Base-by-base conservation (phyloP, 2,329 filamentous ascomycete genomes). In the Rutstroemia sp. region DNA sequence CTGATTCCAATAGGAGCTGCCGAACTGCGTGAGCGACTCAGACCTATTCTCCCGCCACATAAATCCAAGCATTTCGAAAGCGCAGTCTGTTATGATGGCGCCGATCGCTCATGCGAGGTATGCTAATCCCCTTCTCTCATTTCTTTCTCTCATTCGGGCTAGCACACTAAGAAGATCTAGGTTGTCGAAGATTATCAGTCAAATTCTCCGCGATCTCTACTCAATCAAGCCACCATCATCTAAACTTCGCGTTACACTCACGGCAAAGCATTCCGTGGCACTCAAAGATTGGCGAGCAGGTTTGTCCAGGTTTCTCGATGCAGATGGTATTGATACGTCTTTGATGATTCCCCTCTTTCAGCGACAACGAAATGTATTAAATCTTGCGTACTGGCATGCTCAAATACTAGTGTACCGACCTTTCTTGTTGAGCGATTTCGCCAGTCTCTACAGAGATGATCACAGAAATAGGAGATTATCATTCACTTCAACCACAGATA, bases 1-100 rank as follows among this genome's bases (percentile, higher is more conserved):
- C 27, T 51, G 17, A 2, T n/a, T 9, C 5, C 25, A 7, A 14
- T 34, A 63, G 56, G 77, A 81, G 16, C 69, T 83, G 14, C 83
- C 83, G 0, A 70, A 73, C 7, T 69, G 72, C 21, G 73, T 82
- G 6, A 80, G 83, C 54, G 82, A 86, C 57, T 73, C 75, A 5
- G 56, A 64, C 52, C 42, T 54, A 73, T 79, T 57, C 73, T 78
- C 25, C 61, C 58, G 57, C 64, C 69, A 12, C 57, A 69, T 38
- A 48, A 65, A 8, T 57, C 64, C 6, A 64, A 64, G 47, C 51
- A 66, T 21, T 8, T 40, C 56, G 2, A 61, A 57, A 23, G 53
- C 53, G 8, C 72, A 73, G 27, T 69, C 72, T 4, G 65, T 74
- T 1, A 76, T 76, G 73, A 69, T 73, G 56, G 75, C 73, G 6